phyloP scores from a whole-genome alignment of 306 rosid genomes.

The Cicer arietinum region DNA sequence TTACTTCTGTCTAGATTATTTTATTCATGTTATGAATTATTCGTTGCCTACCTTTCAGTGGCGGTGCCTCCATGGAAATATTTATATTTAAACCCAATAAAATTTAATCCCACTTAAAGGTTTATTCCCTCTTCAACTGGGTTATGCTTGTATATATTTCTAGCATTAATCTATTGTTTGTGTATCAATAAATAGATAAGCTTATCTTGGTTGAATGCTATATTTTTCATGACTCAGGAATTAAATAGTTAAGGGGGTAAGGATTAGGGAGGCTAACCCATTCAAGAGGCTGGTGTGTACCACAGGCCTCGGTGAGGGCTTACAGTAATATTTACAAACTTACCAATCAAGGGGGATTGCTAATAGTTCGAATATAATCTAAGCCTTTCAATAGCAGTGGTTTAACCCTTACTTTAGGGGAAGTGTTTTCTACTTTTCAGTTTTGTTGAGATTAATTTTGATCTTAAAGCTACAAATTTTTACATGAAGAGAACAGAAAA shows the following conservation, averaged over 20 bases:
- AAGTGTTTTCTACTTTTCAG: slow-evolving; percentile 8
- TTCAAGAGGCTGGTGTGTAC: slow-evolving; percentile 16
- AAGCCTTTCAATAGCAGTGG: slow-evolving; percentile 5
- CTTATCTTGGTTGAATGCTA: slow-evolving; percentile 21
- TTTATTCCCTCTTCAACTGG: not conserved
- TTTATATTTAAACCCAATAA: slow-evolving; percentile 2
- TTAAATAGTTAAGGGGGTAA: not conserved
- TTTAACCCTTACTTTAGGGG: not conserved
- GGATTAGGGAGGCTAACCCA: not conserved
- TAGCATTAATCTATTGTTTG: not conserved
- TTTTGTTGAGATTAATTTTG: slow-evolving; percentile 22
- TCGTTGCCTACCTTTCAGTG: slow-evolving; percentile 1
- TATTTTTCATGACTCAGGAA: slow-evolving; percentile 22
- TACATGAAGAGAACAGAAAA: slow-evolving; percentile 12
- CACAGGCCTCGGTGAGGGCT: slow-evolving; percentile 18
- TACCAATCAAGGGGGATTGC: slow-evolving; percentile 14
- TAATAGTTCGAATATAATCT: slow-evolving; percentile 15
- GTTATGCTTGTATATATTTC: slow-evolving; percentile 13
- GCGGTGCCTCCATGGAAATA: not conserved
- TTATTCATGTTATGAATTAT: not conserved
- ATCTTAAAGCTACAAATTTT: not conserved
- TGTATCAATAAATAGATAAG: slow-evolving; percentile 15
- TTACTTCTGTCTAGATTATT: slow-evolving; percentile 8
- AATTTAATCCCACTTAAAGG: not conserved
- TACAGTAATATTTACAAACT: slow-evolving; percentile 4